Percentiles rank a stretch among this genome's conserved stretches.
Evolutionary conservation across 2,329 filamentous ascomycete species (phyloP).

Genomic region (Lasiodiplodia citricola): DNA sequence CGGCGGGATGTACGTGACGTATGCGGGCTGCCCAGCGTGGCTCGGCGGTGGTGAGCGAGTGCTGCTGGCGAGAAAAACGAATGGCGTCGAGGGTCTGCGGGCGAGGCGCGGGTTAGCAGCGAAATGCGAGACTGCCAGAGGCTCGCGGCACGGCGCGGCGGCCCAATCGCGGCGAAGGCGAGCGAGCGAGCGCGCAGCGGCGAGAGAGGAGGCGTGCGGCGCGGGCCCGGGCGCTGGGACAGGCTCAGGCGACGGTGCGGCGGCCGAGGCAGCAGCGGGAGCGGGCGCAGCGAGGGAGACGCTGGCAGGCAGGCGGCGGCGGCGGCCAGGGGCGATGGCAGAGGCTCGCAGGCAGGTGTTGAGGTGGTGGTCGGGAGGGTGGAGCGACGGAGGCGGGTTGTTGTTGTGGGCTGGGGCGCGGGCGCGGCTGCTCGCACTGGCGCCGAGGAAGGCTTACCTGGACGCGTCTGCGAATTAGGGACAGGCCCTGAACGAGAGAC

Average conservation of each 20-base stretch:
- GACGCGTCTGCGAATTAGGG: constrained; percentile 12
- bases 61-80: constrained; percentile 6
- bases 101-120: constrained; percentile 14
- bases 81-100: constrained; percentile 16
- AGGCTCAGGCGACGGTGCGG: background rate
- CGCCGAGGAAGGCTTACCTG: constrained; percentile 14
- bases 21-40: background rate
- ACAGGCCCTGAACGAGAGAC: constrained; percentile 24
- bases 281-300: background rate
- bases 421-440: constrained; percentile 3
- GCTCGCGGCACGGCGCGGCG: background rate
- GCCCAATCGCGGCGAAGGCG: constrained; percentile 5
- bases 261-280: constrained; percentile 1
- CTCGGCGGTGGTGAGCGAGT: background rate
- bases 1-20: constrained; percentile 5
- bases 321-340: background rate
- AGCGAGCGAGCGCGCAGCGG: background rate
- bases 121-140: background rate
- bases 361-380: constrained; percentile 1
- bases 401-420: constrained; percentile 15
- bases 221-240: background rate
- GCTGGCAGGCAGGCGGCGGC: background rate
- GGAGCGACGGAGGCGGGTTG: constrained; percentile 19
- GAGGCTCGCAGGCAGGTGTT: constrained; percentile 6
- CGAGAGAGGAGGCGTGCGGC: constrained; percentile 1